These are phyloP conservation scores for Saturnispora galanensis DNA, from an alignment of 805 yeast genomes.

Conservation along the genomic window DNA sequence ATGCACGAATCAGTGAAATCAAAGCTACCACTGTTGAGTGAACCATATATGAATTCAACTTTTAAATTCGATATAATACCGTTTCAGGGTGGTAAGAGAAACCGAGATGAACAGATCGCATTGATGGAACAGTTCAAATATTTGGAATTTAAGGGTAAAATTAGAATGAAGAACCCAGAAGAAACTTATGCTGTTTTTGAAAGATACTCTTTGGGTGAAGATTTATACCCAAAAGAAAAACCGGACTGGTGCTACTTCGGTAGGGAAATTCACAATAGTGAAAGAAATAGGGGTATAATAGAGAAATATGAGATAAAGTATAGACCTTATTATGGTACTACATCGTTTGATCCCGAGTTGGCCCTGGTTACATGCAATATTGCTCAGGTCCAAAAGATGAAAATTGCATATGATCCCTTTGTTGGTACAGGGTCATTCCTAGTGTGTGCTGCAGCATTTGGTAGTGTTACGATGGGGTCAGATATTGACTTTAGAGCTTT, in stretches of 20 bases:
- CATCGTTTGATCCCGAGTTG: slow-evolving; percentile 92
- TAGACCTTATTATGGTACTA: slow-evolving; percentile 87
- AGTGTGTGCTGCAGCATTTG: slow-evolving; percentile 78
- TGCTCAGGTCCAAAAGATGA: slow-evolving; percentile 59
- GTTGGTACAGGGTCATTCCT: slow-evolving; percentile 94
- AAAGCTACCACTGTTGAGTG: slow-evolving; percentile 17
- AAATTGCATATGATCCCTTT: slow-evolving; percentile 84
- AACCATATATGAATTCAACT: slow-evolving; percentile 33
- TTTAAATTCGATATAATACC: slow-evolving; percentile 81
- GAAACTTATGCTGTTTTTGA: slow-evolving; percentile 65
- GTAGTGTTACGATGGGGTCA: slow-evolving; percentile 73
- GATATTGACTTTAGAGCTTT: slow-evolving; percentile 81
- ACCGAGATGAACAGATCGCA: slow-evolving; percentile 39
- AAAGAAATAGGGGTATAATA: slow-evolving; percentile 49
- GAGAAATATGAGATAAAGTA: slow-evolving; percentile 75
- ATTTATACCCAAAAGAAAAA: slow-evolving; percentile 31
- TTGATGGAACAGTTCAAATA: slow-evolving; percentile 66
- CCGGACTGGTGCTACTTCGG: slow-evolving; percentile 69
- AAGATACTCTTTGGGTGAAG: slow-evolving; percentile 38
- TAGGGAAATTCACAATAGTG: slow-evolving; percentile 52
- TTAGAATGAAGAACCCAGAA: slow-evolving; percentile 69
- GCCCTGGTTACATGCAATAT: slow-evolving; percentile 81
- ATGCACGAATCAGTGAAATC: slow-evolving; percentile 40
- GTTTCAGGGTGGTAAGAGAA: slow-evolving; percentile 56
- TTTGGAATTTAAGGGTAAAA: slow-evolving; percentile 66